Evolutionary conservation across 2,329 filamentous ascomycete species (phyloP), one percentile per base, ranked within the genome.

Genomic region (Xylaria sp.): DNA sequence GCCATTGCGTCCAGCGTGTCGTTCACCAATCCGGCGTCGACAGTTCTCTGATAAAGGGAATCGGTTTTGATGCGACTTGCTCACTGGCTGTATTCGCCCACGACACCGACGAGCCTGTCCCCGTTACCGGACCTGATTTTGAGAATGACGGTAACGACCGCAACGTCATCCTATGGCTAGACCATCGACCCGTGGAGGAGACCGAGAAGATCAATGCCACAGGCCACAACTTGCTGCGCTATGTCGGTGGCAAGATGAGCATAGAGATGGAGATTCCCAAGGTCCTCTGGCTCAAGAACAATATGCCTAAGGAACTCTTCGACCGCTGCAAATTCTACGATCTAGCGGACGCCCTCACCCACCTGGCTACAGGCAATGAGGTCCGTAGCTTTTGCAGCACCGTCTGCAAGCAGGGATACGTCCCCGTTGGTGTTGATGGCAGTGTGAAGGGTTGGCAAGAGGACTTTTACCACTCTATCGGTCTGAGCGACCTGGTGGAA

Each of bases 251-350:
- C 72, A 95, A 92, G 80, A 99, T 99, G 96, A 97, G 94, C 79
- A 95, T 98, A 73, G 96, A 99, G 85, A 99, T 99, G 96, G 96
- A 99, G 81, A 97, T 99, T 65, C 96, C 96, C 72, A 99, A 99
- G 83, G 93, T 98, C 1, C 86, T 98, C 67, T 99, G 96, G 96
- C 87, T 99, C 78, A 98, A 98, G 87, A 97, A 97, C 82, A 89
- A 98, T 83, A 98, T 99, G 96, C 92, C 96, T 2, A 87, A 92
- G 64, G 93, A 97, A 76, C 85, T 96, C 18, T 99, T 98, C 77
- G 90, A 91, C 65, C 90, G 91, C 71, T 98, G 94, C 89, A 98
- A 97, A 82, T 99, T 99, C 79, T 99, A 97, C 81, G 96, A 99
- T 78, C 83, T 99, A 76, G 91, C 91, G 0, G 96, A 99, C 82